Conservation (phyloP, 768 basidiomycete species). For the Amanita pallidorosea region DNA sequence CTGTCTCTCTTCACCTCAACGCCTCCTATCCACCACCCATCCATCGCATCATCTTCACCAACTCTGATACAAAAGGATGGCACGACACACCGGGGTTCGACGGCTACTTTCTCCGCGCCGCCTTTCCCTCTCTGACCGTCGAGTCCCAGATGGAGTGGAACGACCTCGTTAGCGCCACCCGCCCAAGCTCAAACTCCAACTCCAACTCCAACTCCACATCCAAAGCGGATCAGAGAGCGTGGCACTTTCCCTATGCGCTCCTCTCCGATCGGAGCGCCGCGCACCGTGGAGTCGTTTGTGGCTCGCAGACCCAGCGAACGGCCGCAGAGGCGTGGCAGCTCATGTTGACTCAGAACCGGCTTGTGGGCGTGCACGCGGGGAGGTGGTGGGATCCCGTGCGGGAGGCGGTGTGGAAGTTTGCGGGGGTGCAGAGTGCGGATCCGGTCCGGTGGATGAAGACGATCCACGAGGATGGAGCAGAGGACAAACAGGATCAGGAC, state of each 20-base stretch:
- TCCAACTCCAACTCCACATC: conserved; percentile 8
- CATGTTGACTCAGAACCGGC: conserved; percentile 25
- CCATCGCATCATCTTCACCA: conserved; percentile 62
- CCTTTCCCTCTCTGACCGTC: conserved; percentile 59
- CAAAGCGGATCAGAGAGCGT: conserved; percentile 34
- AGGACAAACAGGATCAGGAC: too few relatives aligned
- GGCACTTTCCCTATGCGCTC: conserved; percentile 61
- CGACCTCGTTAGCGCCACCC: conserved; percentile 37
- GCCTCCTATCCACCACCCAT: conserved; percentile 36
- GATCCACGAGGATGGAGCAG: too few relatives aligned
- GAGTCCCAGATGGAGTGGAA: conserved; percentile 65
- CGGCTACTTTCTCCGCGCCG: conserved; percentile 61
- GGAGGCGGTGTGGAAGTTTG: conserved; percentile 54
- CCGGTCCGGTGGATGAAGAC: conserved; percentile 3
- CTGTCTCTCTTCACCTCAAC: conserved; percentile 2
- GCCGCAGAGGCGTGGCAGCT: conserved; percentile 58
- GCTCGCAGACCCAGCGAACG: conserved; percentile 55
- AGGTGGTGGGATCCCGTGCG: conserved; percentile 79
- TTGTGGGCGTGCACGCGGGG: conserved; percentile 31
- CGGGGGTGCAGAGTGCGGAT: conserved; percentile 25
- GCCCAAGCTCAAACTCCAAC: conserved; percentile 6
- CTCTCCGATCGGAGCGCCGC: conserved; percentile 71
- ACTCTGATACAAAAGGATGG: conserved; percentile 44
- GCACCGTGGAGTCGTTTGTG: conserved; percentile 55
- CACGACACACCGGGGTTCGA: conserved; percentile 75